These are phyloP conservation scores for Tarenaya hassleriana DNA, from an alignment of 345 rosid genomes.

Conservation along the genomic window DNA sequence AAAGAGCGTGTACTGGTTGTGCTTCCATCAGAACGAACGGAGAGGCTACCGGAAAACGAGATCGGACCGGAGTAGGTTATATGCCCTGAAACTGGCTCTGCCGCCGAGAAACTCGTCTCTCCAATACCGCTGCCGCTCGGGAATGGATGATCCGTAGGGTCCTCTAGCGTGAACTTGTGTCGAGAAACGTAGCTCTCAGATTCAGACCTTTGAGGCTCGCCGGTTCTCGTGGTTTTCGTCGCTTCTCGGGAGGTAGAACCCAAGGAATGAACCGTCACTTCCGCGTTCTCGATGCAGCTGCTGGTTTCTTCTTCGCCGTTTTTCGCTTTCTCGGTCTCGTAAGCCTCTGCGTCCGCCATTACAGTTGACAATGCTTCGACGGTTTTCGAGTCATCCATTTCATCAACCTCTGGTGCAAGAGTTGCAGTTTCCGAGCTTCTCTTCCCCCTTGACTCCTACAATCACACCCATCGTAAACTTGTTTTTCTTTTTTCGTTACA, in stretches of 20 bases:
- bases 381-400: too few relatives aligned
- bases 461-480: too few relatives aligned
- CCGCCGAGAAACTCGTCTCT: constrained; percentile 57
- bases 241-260: too few relatives aligned
- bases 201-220: too few relatives aligned
- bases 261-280: too few relatives aligned
- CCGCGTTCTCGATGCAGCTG: background rate
- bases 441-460: constrained; percentile 30
- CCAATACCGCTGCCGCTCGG: constrained; percentile 28
- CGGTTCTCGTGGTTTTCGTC: too few relatives aligned
- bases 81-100: constrained; percentile 36
- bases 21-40: constrained; percentile 84
- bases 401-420: too few relatives aligned
- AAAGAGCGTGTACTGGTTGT: constrained; percentile 71
- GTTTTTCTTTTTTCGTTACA: too few relatives aligned
- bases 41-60: constrained; percentile 55
- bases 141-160: constrained; percentile 20
- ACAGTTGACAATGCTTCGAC: too few relatives aligned
- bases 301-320: background rate
- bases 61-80: constrained; percentile 51
- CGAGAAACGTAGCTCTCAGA: background rate
- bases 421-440: background rate
- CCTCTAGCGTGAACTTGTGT: constrained; percentile 29
- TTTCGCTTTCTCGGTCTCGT: too few relatives aligned
- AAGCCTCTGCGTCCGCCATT: too few relatives aligned